Percentiles rank a stretch among this genome's conserved stretches.
Evolutionary conservation across 1,139 yeast species (phyloP).

Genomic region (Geotrichum histeridarum): DNA sequence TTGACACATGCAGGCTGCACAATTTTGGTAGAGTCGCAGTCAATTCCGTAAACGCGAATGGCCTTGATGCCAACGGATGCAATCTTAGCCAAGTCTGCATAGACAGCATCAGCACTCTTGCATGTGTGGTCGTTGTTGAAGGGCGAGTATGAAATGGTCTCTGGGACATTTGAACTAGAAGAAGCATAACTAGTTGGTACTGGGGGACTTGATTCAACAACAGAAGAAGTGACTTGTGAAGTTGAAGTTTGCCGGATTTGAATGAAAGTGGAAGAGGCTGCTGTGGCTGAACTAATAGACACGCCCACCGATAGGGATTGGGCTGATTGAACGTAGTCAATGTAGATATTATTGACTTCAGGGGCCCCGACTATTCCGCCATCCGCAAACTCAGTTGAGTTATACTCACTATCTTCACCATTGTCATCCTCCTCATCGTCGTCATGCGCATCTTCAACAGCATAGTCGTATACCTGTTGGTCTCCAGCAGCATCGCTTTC

Average conservation of each 20-base stretch:
- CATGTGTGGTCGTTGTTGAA: conserved; percentile 64
- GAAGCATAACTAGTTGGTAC: background rate
- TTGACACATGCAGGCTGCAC: conserved; percentile 56
- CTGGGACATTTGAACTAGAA: conserved; percentile 40
- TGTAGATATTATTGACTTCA: no score
- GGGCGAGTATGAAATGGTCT: conserved; percentile 72
- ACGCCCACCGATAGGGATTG: no score
- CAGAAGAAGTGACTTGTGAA: background rate
- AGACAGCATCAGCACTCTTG: conserved; percentile 52
- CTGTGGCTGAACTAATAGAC: no score
- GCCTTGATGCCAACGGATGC: conserved; percentile 54
- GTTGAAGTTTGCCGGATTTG: no score
- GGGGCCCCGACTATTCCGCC: no score
- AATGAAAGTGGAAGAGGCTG: no score
- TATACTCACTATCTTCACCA: no score
- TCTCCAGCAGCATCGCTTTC: background rate
- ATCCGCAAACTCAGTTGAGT: no score
- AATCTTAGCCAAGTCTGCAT: conserved; percentile 55
- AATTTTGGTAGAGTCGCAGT: conserved; percentile 64
- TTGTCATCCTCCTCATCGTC: no score
- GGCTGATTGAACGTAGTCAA: no score
- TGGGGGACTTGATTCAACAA: background rate
- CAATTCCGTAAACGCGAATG: conserved; percentile 79
- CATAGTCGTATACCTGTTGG: no score
- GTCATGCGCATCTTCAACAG: no score